Evolutionary conservation across 2,329 filamentous ascomycete species (phyloP), one percentile per base, ranked within the genome.

Genomic region (Stagonosporopsis chrysanthemi): DNA sequence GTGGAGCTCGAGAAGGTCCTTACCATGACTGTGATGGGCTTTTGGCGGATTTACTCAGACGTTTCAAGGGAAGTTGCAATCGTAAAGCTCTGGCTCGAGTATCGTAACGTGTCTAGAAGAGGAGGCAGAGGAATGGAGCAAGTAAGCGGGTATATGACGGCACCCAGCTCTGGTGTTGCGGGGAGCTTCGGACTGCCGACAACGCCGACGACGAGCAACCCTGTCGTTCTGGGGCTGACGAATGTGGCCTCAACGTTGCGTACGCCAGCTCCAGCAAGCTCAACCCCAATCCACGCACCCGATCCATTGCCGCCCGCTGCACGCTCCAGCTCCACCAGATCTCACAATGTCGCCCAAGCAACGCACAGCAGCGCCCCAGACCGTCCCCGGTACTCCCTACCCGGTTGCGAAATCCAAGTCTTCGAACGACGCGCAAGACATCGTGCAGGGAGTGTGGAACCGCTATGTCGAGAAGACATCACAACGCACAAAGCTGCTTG

Each of bases 401-500:
- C 58, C 59, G 48, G 48, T 67, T 29, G 57, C 64, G 33, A 71
- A 72, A 60, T 53, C 73, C n/a, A 65, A 54, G 54, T 59, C 53
- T 58, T 52, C 52, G 51, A 64, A 75, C 61, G 75, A 78, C 54
- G 73, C 78, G 39, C 77, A 79, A 71, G 82, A 88, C 69, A 90
- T 96, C 63, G 80, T 88, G 40, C 69, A 83, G 53, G 88, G 87
- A 72, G 83, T 97, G 66, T 90, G 88, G 84, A 81, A 87, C 68
- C 87, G 91, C 78, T 99, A 99, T 79, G 76, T 88, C 52, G 81
- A 89, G 66, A 84, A 87, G 67, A 99, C 95, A 41, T 88, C 94
- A 43, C 93, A 97, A 83, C 88, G 94, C 62, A 94, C 90, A 44
- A 95, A 96, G 84, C 85, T 99, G 60, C 85, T 98, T 61, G 95